Evolutionary conservation across 176 grass and related monocot species (phyloP), one percentile per base, ranked within the genome.

Genomic region (Rhipidocladum racemiflorum): DNA sequence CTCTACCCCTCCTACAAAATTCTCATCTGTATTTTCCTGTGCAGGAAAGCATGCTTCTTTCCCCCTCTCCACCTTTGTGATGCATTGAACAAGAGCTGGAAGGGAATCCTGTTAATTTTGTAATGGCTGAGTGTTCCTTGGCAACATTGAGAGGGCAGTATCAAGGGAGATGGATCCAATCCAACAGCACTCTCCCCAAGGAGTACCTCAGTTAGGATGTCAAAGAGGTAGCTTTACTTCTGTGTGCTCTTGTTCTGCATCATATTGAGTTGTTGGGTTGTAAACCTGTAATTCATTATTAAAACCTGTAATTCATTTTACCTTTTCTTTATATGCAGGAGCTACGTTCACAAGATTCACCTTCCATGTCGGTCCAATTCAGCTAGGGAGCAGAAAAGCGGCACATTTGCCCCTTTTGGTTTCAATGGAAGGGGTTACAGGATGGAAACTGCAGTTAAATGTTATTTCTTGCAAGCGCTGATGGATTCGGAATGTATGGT

Each of bases 101-200:
- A 63, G 35, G 15, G 54, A 43, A n/a, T 14, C 17, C 57, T 13
- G 3, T 40, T 13, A 24, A 34, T 48, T 36, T 51, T 78, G 80
- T 74, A 67, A 94, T 94, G 91, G 86, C 89, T 13, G 83, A 72
- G 36, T 94, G 85, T 86, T 85, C 91, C 23, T 83, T 91, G 68
- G 79, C 70, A 12, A 84, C 86, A 56, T 53, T 84, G 36, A 78
- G 83, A 68, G 83, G 85, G 34, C 91, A 79, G 25, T 45, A 70
- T 71, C 61, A 40, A 76, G 68, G 86, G 28, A 75, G 59, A 84
- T 88, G 91, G 68, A 70, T 25, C 72, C 69, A 75, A 5, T 72
- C 71, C 36, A 81, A 49, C 15, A 59, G 60, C 59, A 10, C 29
- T 88, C 6, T 55, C 61, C 75, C 21, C 81, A 44, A 75, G 36